Base-by-base conservation (phyloP, 2,329 filamentous ascomycete species). In the Aspergillus awamori region DNA sequence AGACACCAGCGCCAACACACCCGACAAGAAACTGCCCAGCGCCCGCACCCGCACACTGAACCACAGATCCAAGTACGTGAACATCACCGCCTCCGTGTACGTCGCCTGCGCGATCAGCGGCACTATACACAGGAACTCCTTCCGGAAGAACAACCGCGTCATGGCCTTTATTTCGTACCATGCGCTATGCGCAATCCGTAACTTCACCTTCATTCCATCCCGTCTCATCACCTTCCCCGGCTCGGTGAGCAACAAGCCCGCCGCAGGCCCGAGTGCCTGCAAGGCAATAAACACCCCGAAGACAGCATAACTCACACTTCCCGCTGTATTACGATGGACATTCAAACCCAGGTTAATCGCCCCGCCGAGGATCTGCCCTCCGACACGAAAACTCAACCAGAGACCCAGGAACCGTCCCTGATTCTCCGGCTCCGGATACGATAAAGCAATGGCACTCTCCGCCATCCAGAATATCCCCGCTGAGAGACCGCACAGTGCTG, bases 381-480 rank as follows among this genome's bases (percentile, higher is more conserved):
- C 79, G 1, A 89, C 80, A 3, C 84, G 80, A 63, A 83, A 86
- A 5, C 79, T 83, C 4, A 91, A 80, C 89, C 89, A 92, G 69
- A 89, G 87, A 0, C 88, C 89, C 0, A 92, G 77, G 17, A 87
- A 85, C 15, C 83, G 83, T 0, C 87, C 88, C 57, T 85, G 83
- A 52, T 89, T 89, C 70, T 85, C 86, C 0, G 88, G 87, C 67
- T 92, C 89, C 0, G 89, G 89, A 65, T 92, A 92, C 0, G 86
- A 82, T 20, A 92, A 84, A 0, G 89, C 89, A 59, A 92, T 90
- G 0, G 89, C 89, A 0, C 87, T 87, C 74, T 92, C 89, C 0
- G 89, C 86, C 81, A 87, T 87, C 89, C 89, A 92, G 74, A 92
- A 92, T 0, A 92, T 80, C 0, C 89, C 89, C 0, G 89, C 89